Base-by-base conservation (phyloP, 2,329 filamentous ascomycete species). In the Colletotrichum nymphaeae region DNA sequence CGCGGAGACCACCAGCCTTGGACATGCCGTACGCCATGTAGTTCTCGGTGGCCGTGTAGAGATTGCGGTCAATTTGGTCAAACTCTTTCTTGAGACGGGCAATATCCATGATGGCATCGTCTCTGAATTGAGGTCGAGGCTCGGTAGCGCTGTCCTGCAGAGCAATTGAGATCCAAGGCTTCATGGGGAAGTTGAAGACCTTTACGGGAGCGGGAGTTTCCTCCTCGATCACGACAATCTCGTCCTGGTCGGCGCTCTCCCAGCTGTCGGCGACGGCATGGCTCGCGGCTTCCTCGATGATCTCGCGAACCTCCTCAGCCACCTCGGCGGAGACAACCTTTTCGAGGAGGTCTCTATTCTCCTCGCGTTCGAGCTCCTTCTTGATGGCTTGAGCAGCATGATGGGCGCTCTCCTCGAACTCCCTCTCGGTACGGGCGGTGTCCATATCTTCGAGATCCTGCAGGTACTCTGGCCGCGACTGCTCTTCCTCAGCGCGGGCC, bases 11-110 rank as follows among this genome's bases (percentile, higher is more conserved):
- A 63, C 95, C 95, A 76, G 95, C 94, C 86, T 97, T 98, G 56
- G 94, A 94, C 87, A 98, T 94, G 56, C 95, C 95, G 79, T 98
- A 99, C 6, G 94, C 93, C 83, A 99, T 98, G 84, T 97, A 98
- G 73, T 93, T 93, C 79, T 94, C 92, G 30, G 95, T 96, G 22
- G 96, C 95, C 5, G 95, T 93, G 63, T 96, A 96, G 37, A 99
- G 89, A 75, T 95, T 97, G 76, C 97, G 94, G 80, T 99, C 97
- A 75, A 98, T 93, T 84, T 98, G 97, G 80, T 99, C 97, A 78
- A 98, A 98, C 5, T 98, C 95, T 85, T 98, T 98, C 88, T 98
- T 98, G 76, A 98, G 88, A 71, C 95, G 91, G 64, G 97, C 96
- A 80, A 99, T 97, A 78, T 98, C 95, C 87, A 98, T 94, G 78